Conservation (phyloP, 2,329 filamentous ascomycete species). For the Ceratocystis cacaofunesta region DNA sequence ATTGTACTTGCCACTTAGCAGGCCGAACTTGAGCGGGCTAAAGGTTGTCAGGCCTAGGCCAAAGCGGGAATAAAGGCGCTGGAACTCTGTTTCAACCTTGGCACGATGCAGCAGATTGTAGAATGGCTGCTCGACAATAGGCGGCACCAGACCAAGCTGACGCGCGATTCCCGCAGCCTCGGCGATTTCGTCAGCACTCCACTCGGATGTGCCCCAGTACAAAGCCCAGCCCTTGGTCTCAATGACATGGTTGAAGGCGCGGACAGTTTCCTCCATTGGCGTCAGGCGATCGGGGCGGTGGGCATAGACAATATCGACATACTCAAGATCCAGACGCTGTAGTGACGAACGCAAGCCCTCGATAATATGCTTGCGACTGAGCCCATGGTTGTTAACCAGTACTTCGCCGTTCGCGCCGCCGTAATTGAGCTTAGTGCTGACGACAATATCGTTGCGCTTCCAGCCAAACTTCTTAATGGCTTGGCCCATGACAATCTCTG, state of each 20-base stretch:
- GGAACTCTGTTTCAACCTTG: slow-evolving; percentile 49
- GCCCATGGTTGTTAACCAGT: slow-evolving; percentile 49
- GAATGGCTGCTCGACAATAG: slow-evolving; percentile 51
- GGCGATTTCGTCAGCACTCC: slow-evolving; percentile 53
- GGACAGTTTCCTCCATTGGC: slow-evolving; percentile 56
- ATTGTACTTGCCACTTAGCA: slow-evolving; percentile 54
- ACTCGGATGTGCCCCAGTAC: slow-evolving; percentile 60
- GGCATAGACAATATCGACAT: slow-evolving; percentile 55
- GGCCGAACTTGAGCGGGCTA: slow-evolving; percentile 41
- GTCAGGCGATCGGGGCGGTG: slow-evolving; percentile 53
- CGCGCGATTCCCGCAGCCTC: slow-evolving; percentile 39
- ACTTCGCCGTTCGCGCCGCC: slow-evolving; percentile 45
- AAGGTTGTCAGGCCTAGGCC: slow-evolving; percentile 48
- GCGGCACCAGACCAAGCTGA: slow-evolving; percentile 44
- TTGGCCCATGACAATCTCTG: slow-evolving; percentile 47
- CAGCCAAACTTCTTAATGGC: slow-evolving; percentile 45
- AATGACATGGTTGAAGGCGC: slow-evolving; percentile 48
- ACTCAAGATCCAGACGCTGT: slow-evolving; percentile 40
- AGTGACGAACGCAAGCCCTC: slow-evolving; percentile 49
- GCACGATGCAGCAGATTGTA: slow-evolving; percentile 50
- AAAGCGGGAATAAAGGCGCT: slow-evolving; percentile 42
- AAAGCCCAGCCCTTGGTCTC: slow-evolving; percentile 42
- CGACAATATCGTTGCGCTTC: slow-evolving; percentile 46
- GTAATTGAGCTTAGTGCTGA: slow-evolving; percentile 54
- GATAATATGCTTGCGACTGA: slow-evolving; percentile 54